Evolutionary conservation across 2,329 filamentous ascomycete species (phyloP), one percentile per base, ranked within the genome.

Genomic region (Fusarium marasasianum): DNA sequence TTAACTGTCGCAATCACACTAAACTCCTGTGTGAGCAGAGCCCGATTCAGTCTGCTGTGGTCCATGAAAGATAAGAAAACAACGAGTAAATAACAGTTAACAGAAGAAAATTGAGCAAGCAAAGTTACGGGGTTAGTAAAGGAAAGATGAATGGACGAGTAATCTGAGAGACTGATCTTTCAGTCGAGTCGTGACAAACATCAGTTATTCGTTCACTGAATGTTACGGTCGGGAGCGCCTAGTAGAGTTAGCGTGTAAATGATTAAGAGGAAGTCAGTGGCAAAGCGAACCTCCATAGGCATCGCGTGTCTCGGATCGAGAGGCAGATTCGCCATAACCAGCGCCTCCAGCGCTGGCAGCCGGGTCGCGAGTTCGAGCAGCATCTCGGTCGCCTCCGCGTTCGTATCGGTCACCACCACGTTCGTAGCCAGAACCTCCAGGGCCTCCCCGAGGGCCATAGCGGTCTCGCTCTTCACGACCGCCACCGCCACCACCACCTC

Each of bases 391-490:
- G 58, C 78, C 79, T 59, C 79, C 79, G 59, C 86, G 86, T 59
- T 90, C 86, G 55, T 87, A 87, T 66, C 86, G 84, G 20, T 85
- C 84, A 70, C 67, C 59, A 20, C 67, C 59, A 57, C 84, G 82
- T 22, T 87, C 87, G 68, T 88, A 87, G 45, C 84, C 82, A 44
- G 72, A 87, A 51, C 84, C 85, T 69, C 85, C 83, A 35, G 72
- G 69, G 24, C 79, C 80, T 55, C 80, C 79, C 51, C 83, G 83
- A 58, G 80, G 74, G n/a, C 78, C 78, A 63, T 85, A 84, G 63
- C 83, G 82, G 26, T 85, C 84, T 47, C 84, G 83, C 54, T 87
- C 86, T 24, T 88, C 85, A 66, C 86, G 85, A 51, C 83, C 83
- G 61, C 67, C 67, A 17, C 66, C 65, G 14, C 56, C 35, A 22